Base-by-base conservation (phyloP, 371 early-diverging fungal species). In the Mortierella sp. region DNA sequence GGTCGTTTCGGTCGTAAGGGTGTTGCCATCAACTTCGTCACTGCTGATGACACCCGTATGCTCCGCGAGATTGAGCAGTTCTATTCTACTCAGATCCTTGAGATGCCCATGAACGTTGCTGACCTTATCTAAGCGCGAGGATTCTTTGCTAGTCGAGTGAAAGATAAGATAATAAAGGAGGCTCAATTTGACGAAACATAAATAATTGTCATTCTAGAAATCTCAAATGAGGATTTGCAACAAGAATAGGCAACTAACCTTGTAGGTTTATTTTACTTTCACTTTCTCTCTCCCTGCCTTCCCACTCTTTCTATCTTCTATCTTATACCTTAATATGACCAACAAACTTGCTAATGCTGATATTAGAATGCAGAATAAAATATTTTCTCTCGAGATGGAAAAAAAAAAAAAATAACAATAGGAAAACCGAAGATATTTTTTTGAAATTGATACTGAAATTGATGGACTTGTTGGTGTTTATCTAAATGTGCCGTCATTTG, bases 41-140 rank as follows among this genome's bases (percentile, higher is more conserved):
- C 99, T 13, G 99, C 99, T 85, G 97, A 97, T 76, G 98, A 98
- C 81, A 93, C 97, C 12, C 98, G 97, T 78, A 85, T 95, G 71
- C 93, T 94, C 76, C 97, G 97, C 82, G 90, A 97, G 45, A 95
- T 98, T 58, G 98, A 98, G 83, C 91, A 94, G 85, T 98, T 95
- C 93, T 99, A 99, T 91, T 93, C 92, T 83, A 99, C 99, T 58
- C 98, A 96, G 86, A 95, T 99, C 76, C 92, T 93, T 70, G 96
- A 96, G 85, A 95, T 98, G 96, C 97, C 97, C 70, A 89, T 93
- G 90, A 93, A 95, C 86, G 91, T 94, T 58, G 90, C 93, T 64
- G 94, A 95, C 70, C 87, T 94, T 72, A 90, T 93, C 83, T 93
- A 90, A 65, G 60, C 37, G 58, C 54, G 49, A 37, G 31, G 22